A percentile compares a stretch with the other conserved stretches of the same genome.
Conservation (phyloP, 371 early-diverging fungal species). For the Mortierella sp. region DNA sequence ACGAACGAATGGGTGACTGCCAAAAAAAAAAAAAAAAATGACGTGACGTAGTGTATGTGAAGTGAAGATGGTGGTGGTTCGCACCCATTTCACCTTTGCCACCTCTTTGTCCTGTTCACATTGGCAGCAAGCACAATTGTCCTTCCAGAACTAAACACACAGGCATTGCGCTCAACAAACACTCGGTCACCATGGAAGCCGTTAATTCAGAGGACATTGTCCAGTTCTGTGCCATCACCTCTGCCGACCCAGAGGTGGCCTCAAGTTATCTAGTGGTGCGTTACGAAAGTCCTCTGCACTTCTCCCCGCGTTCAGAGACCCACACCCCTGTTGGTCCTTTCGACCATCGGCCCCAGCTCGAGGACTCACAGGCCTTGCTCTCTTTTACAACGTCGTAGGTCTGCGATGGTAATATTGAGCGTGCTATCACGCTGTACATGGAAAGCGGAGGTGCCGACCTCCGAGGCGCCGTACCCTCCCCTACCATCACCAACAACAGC, state of each 20-base stretch:
- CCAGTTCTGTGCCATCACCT: slow-evolving; percentile 71
- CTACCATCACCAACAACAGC: too few species aligned
- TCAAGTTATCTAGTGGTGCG: slow-evolving; percentile 65
- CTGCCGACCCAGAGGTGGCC: slow-evolving; percentile 70
- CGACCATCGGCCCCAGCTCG: not conserved
- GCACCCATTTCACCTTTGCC: too few species aligned
- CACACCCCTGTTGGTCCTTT: not conserved
- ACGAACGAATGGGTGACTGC: not conserved
- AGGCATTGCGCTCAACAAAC: too few species aligned
- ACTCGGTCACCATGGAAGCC: slow-evolving; percentile 11
- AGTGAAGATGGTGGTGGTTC: too few species aligned
- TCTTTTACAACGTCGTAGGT: slow-evolving; percentile 17
- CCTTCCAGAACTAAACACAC: too few species aligned
- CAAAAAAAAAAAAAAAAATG: too few species aligned
- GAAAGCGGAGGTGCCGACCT: slow-evolving; percentile 69
- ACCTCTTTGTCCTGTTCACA: too few species aligned
- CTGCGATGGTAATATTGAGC: slow-evolving; percentile 62
- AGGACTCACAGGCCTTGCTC: not conserved
- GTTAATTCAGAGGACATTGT: slow-evolving; percentile 53
- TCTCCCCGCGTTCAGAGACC: too few species aligned
- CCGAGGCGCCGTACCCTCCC: slow-evolving; percentile 20
- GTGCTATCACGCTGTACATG: slow-evolving; percentile 71
- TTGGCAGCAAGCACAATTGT: too few species aligned
- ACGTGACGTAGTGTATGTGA: too few species aligned
- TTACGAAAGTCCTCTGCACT: too few species aligned